Conservation (phyloP, 2,329 filamentous ascomycete species). For the Pezicula radicicola region DNA sequence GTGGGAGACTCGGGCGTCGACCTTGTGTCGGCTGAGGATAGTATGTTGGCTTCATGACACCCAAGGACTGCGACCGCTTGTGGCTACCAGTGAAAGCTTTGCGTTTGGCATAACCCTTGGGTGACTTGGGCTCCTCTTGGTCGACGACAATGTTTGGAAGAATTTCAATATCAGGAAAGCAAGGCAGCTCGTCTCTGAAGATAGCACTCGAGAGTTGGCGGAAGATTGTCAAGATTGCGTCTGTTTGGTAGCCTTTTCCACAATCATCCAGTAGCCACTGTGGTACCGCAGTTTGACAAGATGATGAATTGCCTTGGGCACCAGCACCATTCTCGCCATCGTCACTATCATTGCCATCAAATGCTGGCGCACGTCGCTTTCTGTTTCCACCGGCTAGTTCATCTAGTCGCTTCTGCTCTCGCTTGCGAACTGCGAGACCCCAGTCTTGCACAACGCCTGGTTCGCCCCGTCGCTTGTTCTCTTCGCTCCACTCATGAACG, state of each 20-base stretch:
- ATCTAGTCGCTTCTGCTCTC: slow-evolving; percentile 57
- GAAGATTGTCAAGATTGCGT: slow-evolving; percentile 33
- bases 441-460: slow-evolving; percentile 53
- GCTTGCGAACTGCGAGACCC: slow-evolving; percentile 60
- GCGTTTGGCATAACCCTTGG: slow-evolving; percentile 25
- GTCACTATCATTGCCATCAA: slow-evolving; percentile 17
- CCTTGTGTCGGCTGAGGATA: slow-evolving; percentile 4
- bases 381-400: slow-evolving; percentile 26
- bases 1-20: slow-evolving; percentile 17
- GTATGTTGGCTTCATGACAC: slow-evolving; percentile 14
- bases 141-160: slow-evolving; percentile 32
- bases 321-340: slow-evolving; percentile 22
- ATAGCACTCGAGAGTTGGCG: slow-evolving; percentile 31
- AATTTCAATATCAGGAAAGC: slow-evolving; percentile 37
- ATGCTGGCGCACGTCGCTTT: slow-evolving; percentile 21
- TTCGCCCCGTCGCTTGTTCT: slow-evolving; percentile 36
- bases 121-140: slow-evolving; percentile 22
- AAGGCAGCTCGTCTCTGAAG: slow-evolving; percentile 28
- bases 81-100: slow-evolving; percentile 13
- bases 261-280: slow-evolving; percentile 27
- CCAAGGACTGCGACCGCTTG: slow-evolving; percentile 29
- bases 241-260: slow-evolving; percentile 29
- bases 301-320: slow-evolving; percentile 12
- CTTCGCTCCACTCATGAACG: slow-evolving; percentile 60
- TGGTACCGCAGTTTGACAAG: slow-evolving; percentile 27